Evolutionary conservation across 192 early-diverging fungal genomes (phyloP).

Genomic region (Pilobolus umbonatus): DNA sequence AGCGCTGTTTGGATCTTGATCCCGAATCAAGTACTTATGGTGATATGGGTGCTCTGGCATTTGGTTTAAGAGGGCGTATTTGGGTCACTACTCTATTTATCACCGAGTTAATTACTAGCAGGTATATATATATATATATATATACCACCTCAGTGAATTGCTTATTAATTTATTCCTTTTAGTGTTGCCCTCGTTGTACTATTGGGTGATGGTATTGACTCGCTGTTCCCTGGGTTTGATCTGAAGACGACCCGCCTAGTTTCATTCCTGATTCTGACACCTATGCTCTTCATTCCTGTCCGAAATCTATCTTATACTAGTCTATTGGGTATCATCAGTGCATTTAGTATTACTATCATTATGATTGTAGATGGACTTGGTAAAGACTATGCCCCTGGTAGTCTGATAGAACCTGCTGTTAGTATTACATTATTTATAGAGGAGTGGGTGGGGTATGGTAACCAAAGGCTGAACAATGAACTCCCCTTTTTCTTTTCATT

Average conservation of each 20-base stretch:
- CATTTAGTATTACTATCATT: slow-evolving; percentile 52
- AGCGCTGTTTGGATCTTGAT: slow-evolving; percentile 41
- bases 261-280: slow-evolving; percentile 44
- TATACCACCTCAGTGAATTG: neutral
- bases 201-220: slow-evolving; percentile 36
- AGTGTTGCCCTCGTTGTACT: slow-evolving; percentile 40
- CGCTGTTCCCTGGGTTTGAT: slow-evolving; percentile 28
- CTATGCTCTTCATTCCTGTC: slow-evolving; percentile 48
- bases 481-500: neutral
- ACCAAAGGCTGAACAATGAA: no score
- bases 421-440: slow-evolving; percentile 1
- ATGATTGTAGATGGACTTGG: slow-evolving; percentile 55
- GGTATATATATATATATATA: slow-evolving; percentile 9
- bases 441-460: no score
- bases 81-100: slow-evolving; percentile 32
- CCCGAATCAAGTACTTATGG: slow-evolving; percentile 39
- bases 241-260: slow-evolving; percentile 39
- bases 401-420: slow-evolving; percentile 46
- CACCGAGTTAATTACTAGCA: slow-evolving; percentile 35
- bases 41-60: slow-evolving; percentile 38
- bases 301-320: slow-evolving; percentile 47
- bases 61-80: slow-evolving; percentile 31
- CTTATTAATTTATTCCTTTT: neutral
- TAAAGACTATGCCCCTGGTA: slow-evolving; percentile 49
- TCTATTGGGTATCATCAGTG: slow-evolving; percentile 56